phyloP scores from a whole-genome alignment of 352 stramenopile genomes.

The Globisporangium acanthophoron region DNA sequence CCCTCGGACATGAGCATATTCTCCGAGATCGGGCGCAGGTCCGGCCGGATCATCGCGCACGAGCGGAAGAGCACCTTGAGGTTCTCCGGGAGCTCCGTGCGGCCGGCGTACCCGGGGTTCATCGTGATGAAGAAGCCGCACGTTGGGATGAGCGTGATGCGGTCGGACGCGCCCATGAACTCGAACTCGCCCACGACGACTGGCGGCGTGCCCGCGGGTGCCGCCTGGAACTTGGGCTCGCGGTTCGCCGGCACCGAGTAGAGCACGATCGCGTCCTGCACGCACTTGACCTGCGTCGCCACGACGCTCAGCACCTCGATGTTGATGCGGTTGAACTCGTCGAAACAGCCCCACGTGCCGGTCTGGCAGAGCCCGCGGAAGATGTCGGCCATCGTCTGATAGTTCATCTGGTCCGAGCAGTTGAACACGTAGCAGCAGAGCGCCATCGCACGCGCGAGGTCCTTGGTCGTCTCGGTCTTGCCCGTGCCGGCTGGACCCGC shows the following conservation, averaged over 20 bases:
- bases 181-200: constrained; percentile 84
- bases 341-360: constrained; percentile 85
- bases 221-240: constrained; percentile 91
- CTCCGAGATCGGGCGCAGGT: constrained; percentile 89
- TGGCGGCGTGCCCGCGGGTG: constrained; percentile 91
- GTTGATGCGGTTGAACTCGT: constrained; percentile 88
- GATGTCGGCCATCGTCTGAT: constrained; percentile 87
- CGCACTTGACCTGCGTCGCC: constrained; percentile 81
- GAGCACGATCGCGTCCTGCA: constrained; percentile 82
- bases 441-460: constrained; percentile 80
- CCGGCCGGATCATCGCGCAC: constrained; percentile 93
- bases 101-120: constrained; percentile 91
- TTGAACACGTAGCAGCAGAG: constrained; percentile 89
- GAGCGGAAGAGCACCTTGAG: constrained; percentile 90
- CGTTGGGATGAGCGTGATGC: constrained; percentile 82
- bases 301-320: constrained; percentile 87
- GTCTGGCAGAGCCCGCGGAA: constrained; percentile 83
- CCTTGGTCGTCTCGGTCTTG: constrained; percentile 87
- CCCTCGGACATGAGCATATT: constrained; percentile 90
- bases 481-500: constrained; percentile 91
- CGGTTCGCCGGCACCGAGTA: constrained; percentile 92
- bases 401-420: constrained; percentile 88
- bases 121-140: constrained; percentile 95
- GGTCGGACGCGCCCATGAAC: constrained; percentile 83
- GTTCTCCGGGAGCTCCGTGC: constrained; percentile 85